Percentiles rank a stretch among this genome's conserved stretches.
These are phyloP conservation scores for Candida quercuum DNA, from an alignment of 805 yeast species.

Conservation along the genomic window DNA sequence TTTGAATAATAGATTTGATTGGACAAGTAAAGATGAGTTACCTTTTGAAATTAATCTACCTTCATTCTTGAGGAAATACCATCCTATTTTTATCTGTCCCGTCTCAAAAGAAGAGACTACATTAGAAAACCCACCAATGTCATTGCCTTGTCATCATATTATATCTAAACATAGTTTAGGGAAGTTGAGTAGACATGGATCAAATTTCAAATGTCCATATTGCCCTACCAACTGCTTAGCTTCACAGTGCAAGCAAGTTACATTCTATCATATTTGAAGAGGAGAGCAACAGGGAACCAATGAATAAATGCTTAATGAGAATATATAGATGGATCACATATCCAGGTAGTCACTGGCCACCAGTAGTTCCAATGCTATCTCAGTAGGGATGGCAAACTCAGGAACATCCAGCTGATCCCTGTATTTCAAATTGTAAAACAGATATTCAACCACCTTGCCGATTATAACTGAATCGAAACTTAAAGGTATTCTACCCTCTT, in stretches of 20 bases:
- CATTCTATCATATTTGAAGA: conserved; percentile 25
- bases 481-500: conserved; percentile 49
- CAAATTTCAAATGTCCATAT: conserved; percentile 64
- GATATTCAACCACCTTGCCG: conserved; percentile 78
- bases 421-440: conserved; percentile 70
- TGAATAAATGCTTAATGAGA: too few species aligned
- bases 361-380: conserved; percentile 82
- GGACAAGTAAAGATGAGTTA: conserved; percentile 55
- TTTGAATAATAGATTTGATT: conserved; percentile 35
- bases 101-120: conserved; percentile 62
- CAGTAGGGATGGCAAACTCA: conserved; percentile 89
- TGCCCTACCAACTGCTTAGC: conserved; percentile 49
- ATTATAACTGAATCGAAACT: conserved; percentile 59
- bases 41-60: conserved; percentile 62
- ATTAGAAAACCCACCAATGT: conserved; percentile 52
- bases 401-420: conserved; percentile 62
- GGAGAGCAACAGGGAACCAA: background rate
- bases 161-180: conserved; percentile 49
- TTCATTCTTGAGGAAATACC: conserved; percentile 41
- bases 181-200: conserved; percentile 37
- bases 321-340: too few species aligned
- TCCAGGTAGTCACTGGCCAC: conserved; percentile 92
- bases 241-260: conserved; percentile 38
- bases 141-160: conserved; percentile 60
- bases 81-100: conserved; percentile 68